Conservation (phyloP, 1,139 yeast species). For the Yamadazyma sp. region DNA sequence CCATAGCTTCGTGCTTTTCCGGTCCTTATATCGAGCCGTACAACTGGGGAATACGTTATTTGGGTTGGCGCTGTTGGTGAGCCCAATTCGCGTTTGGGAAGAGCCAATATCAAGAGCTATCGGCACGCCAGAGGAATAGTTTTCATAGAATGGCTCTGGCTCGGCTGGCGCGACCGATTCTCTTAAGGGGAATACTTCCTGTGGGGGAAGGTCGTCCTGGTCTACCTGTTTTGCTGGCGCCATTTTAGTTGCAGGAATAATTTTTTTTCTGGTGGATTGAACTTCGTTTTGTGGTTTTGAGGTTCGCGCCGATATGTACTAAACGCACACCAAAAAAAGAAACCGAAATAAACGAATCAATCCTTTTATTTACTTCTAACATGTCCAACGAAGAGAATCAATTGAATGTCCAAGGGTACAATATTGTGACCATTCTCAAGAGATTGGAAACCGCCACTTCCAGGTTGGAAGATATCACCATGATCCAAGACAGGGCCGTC, state of each 20-base stretch:
- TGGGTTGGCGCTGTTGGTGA: slow-evolving; percentile 55
- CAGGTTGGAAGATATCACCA: slow-evolving; percentile 84
- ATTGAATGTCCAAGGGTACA: slow-evolving; percentile 74
- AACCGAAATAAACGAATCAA: neutral
- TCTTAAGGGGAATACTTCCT: slow-evolving; percentile 48
- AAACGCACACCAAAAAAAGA: neutral
- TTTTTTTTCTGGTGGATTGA: neutral
- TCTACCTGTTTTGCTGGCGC: slow-evolving; percentile 2
- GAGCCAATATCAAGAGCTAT: slow-evolving; percentile 85
- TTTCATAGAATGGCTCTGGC: slow-evolving; percentile 52
- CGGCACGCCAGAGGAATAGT: slow-evolving; percentile 60
- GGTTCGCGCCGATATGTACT: neutral
- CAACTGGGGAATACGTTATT: slow-evolving; percentile 67
- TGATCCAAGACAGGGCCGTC: slow-evolving; percentile 56
- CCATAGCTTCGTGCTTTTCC: slow-evolving; percentile 62
- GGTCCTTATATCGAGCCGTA: slow-evolving; percentile 74
- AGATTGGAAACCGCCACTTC: slow-evolving; percentile 92
- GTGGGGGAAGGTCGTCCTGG: slow-evolving; percentile 43
- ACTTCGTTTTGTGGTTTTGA: slow-evolving; percentile 16
- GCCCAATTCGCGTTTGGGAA: slow-evolving; percentile 68
- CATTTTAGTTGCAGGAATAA: neutral
- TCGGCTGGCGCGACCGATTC: slow-evolving; percentile 40
- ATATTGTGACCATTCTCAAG: slow-evolving; percentile 76
- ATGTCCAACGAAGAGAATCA: slow-evolving; percentile 52
- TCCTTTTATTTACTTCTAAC: too few relatives aligned